Evolutionary conservation across 176 grass and related monocot species (phyloP).

Genomic region (Tuctoria greenei): DNA sequence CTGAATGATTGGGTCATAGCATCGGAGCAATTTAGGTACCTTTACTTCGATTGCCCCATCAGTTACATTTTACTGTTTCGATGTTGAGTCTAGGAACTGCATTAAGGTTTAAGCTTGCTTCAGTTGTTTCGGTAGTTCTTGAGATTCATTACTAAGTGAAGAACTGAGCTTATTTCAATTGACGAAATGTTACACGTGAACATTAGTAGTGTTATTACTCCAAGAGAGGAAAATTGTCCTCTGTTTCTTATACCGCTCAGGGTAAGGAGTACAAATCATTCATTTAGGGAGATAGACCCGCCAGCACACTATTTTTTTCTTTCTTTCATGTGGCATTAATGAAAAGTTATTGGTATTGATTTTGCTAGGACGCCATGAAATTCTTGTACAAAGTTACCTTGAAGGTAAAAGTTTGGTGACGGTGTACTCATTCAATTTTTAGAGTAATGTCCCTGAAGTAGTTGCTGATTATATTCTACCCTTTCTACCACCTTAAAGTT

Average conservation of each 20-base stretch:
- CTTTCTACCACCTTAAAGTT: neutral
- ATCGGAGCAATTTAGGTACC: neutral
- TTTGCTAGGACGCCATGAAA: neutral
- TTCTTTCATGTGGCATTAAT: slow-evolving; percentile 22
- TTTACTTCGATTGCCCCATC: neutral
- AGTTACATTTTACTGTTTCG: neutral
- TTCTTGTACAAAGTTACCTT: neutral
- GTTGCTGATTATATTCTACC: neutral
- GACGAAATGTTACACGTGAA: neutral
- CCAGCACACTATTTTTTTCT: slow-evolving; percentile 11
- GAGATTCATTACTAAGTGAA: slow-evolving; percentile 7
- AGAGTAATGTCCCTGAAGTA: neutral
- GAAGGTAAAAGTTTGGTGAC: slow-evolving; percentile 14
- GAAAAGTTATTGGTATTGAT: slow-evolving; percentile 25
- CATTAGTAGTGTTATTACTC: neutral
- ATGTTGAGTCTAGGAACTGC: neutral
- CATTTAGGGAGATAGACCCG: slow-evolving; percentile 24
- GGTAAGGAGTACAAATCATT: slow-evolving; percentile 13
- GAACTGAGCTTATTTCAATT: neutral
- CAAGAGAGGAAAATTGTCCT: slow-evolving; percentile 13
- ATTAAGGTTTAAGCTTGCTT: neutral
- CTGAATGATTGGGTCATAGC: neutral
- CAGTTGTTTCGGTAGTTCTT: slow-evolving; percentile 1
- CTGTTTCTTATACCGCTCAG: neutral
- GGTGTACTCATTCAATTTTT: neutral